A percentile compares a stretch with the other conserved stretches of the same genome.
phyloP scores from a whole-genome alignment of 1,284 basidiomycete genomes.

The Pyrrhoderma lamaoense region DNA sequence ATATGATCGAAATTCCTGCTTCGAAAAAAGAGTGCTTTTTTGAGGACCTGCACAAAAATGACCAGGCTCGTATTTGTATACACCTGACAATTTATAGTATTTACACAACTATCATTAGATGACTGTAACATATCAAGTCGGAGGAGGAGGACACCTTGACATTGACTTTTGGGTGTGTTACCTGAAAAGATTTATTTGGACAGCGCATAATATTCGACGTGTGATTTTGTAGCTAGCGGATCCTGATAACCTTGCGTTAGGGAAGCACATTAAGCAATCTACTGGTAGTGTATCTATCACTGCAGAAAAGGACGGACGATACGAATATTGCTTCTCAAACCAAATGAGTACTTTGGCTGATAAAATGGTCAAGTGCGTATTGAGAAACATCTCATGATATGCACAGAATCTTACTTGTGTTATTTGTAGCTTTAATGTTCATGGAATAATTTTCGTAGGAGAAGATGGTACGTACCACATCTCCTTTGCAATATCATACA shows the following conservation, averaged over 20 bases:
- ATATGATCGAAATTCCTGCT: constrained; percentile 68
- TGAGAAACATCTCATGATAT: constrained; percentile 2
- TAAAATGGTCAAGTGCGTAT: constrained; percentile 85
- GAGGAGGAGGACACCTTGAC: constrained; percentile 92
- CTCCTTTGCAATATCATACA: constrained; percentile 14
- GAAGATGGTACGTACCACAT: constrained; percentile 60
- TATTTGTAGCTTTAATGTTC: constrained; percentile 86
- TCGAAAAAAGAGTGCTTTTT: constrained; percentile 95
- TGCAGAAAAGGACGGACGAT: constrained; percentile 78
- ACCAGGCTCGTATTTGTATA: constrained; percentile 57
- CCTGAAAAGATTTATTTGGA: constrained; percentile 3
- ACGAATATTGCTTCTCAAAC: constrained; percentile 98
- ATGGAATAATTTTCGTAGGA: constrained; percentile 89
- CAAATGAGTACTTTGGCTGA: constrained; percentile 93
- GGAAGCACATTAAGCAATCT: constrained; percentile 78
- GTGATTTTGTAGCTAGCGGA: constrained; percentile 58
- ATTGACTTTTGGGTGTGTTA: constrained; percentile 87
- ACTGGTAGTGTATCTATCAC: constrained; percentile 89
- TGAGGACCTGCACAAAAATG: constrained; percentile 91
- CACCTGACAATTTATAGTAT: not conserved
- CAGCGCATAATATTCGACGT: not conserved
- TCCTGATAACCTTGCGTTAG: constrained; percentile 62
- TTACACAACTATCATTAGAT: constrained; percentile 52
- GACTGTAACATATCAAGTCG: constrained; percentile 99
- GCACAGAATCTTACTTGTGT: constrained; percentile 7